Evolutionary conservation across 202 grass and related monocot species (phyloP).

Genomic region (Digitaria exilis): DNA sequence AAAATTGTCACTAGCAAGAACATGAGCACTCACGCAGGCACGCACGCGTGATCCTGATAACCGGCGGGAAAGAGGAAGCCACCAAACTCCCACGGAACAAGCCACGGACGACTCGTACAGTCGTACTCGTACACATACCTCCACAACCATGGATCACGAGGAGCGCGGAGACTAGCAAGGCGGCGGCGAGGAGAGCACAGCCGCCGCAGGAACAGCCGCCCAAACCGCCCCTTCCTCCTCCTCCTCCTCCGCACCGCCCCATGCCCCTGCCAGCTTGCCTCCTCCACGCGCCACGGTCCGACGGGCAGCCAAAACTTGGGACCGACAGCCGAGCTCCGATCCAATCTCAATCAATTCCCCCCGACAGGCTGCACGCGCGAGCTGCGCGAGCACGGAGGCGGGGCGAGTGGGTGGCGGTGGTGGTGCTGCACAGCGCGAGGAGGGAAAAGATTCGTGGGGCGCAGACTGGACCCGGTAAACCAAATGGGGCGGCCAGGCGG

Average conservation of each 20-base stretch:
- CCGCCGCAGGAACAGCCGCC: neutral
- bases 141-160: conserved; percentile 27
- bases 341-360: conserved; percentile 1
- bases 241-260: conserved; percentile 29
- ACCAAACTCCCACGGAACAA: neutral
- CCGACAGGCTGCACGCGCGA: neutral
- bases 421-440: conserved; percentile 12
- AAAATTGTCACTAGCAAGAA: neutral
- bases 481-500: neutral
- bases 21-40: neutral
- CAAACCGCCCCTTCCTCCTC: neutral
- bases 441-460: conserved; percentile 44
- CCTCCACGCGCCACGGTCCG: neutral
- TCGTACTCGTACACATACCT: conserved; percentile 49
- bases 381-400: neutral
- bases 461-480: conserved; percentile 23
- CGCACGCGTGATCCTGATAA: conserved; percentile 17
- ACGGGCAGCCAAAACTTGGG: neutral
- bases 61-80: neutral
- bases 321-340: conserved; percentile 26
- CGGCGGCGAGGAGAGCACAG: conserved; percentile 30
- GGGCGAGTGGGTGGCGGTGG: neutral
- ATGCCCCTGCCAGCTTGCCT: conserved; percentile 29
- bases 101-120: neutral
- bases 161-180: conserved; percentile 32